A percentile compares a stretch with the other conserved stretches of the same genome.
Evolutionary conservation across 768 basidiomycete genomes (phyloP).

Genomic region (Lactarius trivialis): DNA sequence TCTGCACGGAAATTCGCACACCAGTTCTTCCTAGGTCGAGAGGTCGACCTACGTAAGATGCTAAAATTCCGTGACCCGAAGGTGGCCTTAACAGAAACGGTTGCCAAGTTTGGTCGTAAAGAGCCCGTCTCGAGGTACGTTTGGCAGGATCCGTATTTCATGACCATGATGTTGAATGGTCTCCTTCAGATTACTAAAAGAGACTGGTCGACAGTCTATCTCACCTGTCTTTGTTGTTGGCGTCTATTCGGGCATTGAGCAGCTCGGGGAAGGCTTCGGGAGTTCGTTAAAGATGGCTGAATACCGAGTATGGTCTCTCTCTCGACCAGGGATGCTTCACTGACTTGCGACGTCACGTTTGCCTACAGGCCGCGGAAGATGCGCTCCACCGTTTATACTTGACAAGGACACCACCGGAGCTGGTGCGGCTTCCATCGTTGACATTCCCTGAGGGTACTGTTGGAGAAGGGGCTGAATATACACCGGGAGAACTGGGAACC

Average conservation of each 20-base stretch:
- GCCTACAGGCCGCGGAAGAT: constrained; percentile 72
- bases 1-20: constrained; percentile 88
- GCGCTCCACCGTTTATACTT: constrained; percentile 78
- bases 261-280: constrained; percentile 94
- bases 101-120: constrained; percentile 60
- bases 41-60: constrained; percentile 72
- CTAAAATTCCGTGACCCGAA: constrained; percentile 82
- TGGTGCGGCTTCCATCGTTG: constrained; percentile 62
- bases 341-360: constrained; percentile 10
- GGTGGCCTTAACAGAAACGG: constrained; percentile 65
- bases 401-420: constrained; percentile 64
- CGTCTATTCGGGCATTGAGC: constrained; percentile 73
- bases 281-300: constrained; percentile 93
- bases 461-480: constrained; percentile 43
- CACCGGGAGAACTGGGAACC: constrained; percentile 48
- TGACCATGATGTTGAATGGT: constrained; percentile 3
- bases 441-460: constrained; percentile 53
- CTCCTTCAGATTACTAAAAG: constrained; percentile 66
- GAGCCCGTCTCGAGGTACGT: constrained; percentile 62
- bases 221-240: constrained; percentile 96
- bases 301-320: constrained; percentile 52
- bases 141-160: not conserved
- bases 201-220: constrained; percentile 86
- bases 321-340: constrained; percentile 3
- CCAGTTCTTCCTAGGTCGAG: constrained; percentile 79